phyloP scores from a whole-genome alignment of 495 filamentous ascomycete species.

The Aspergillus cristatus region DNA sequence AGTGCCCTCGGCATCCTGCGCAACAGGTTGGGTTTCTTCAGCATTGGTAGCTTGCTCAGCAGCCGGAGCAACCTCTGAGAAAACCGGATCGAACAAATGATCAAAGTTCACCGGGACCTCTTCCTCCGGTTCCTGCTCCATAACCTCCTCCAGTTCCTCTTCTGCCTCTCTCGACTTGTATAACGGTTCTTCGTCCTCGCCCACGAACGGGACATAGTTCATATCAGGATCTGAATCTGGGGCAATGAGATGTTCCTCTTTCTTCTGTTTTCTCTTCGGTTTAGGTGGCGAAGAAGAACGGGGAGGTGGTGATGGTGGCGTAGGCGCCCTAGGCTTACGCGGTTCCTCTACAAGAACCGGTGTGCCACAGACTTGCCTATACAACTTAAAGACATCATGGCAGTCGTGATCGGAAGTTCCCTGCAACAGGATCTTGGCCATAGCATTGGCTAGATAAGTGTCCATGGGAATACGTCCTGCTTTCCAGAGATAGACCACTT shows the following conservation, averaged over 20 bases:
- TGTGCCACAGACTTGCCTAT: constrained; percentile 70
- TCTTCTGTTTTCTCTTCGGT: not conserved
- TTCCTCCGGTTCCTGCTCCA: constrained; percentile 8
- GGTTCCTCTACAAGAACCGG: constrained; percentile 32
- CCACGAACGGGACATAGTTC: constrained; percentile 27
- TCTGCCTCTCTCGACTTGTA: constrained; percentile 3
- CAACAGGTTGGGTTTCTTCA: too few species aligned
- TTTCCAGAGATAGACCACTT: constrained; percentile 63
- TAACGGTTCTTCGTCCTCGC: constrained; percentile 14
- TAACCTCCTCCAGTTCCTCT: too few species aligned
- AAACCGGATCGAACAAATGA: constrained; percentile 26
- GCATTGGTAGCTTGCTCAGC: not conserved
- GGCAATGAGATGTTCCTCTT: not conserved
- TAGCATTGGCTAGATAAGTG: constrained; percentile 60
- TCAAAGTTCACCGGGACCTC: constrained; percentile 26
- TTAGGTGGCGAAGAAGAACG: too few species aligned
- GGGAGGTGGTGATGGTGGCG: too few species aligned
- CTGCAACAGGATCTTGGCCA: constrained; percentile 63
- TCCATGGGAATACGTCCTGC: constrained; percentile 60
- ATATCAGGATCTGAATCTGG: not conserved
- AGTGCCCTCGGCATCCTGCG: not conserved
- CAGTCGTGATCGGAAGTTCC: constrained; percentile 48
- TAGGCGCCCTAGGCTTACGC: too few species aligned
- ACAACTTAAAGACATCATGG: constrained; percentile 59
- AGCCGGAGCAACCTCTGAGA: constrained; percentile 1